Evolutionary conservation across 1,284 basidiomycete species (phyloP), one percentile per base, ranked within the genome.

Genomic region (Ganoderma lucidum): DNA sequence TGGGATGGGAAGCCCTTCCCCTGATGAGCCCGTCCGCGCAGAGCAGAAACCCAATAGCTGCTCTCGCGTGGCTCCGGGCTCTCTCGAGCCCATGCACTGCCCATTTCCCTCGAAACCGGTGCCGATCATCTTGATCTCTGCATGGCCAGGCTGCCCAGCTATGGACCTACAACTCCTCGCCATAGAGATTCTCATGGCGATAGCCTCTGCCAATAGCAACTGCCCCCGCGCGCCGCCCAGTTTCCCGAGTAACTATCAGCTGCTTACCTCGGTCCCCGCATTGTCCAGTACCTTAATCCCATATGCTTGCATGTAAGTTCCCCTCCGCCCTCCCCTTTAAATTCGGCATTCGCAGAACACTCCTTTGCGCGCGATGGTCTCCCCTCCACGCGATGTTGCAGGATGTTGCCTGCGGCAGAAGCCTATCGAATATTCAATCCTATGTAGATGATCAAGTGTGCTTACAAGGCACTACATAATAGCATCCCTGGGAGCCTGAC

Each of bases 161-260:
- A 19, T 55, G 19, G 45, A 53, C 51, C 45, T 30, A 32, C 51
- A 55, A 19, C 35, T 35, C 39, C 39, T 58, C 39, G 51, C 63
- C 63, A 58, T 64, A 56, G 62, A 42, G 62, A 41, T 58, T 41
- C 63, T 56, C 53, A 64, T 32, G 37, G 63, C 28, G 28, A 32
- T 19, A 39, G 9, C 39, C 53, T 42, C 23, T 32, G 39, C 37
- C 41, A 53, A 30, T 58, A 39, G 51, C 63, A 58, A 64, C 53
- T 8, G 44, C 32, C 14, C 62, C 45, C 37, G 15, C 14, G 9
- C 62, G 14, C 9, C 48, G 45, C 32, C 39, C 53, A 30, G 19
- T 32, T 39, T 19, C 51, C 53, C n/a, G 39, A 30, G 63, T 56
- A 37, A 58, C 63, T 41, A 64, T 64, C 63, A 64, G 41, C 53